Percentiles rank a stretch among this genome's conserved stretches.
phyloP scores from a whole-genome alignment of 805 yeast species.

The Metschnikowia aberdeeniae region DNA sequence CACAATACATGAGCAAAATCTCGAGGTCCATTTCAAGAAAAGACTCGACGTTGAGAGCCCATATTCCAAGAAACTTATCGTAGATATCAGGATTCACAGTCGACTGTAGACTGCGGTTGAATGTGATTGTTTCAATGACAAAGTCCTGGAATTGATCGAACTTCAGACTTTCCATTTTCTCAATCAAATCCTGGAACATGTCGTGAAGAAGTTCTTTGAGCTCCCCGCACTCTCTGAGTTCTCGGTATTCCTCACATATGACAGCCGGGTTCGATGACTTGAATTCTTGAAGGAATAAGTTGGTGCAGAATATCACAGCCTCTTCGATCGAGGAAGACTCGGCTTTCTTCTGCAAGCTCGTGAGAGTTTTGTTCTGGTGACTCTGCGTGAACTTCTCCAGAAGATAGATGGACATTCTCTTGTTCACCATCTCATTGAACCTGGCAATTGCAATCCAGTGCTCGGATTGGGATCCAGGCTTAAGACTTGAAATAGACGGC shows the following conservation, averaged over 20 bases:
- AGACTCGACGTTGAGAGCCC: slow-evolving; percentile 11
- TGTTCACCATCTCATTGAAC: neutral
- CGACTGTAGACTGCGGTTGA: neutral
- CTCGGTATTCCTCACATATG: slow-evolving; percentile 10
- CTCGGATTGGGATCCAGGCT: neutral
- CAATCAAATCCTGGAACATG: slow-evolving; percentile 11
- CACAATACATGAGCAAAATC: slow-evolving; percentile 7
- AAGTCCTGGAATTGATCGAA: slow-evolving; percentile 15
- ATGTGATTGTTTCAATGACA: slow-evolving; percentile 10
- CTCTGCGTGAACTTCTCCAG: slow-evolving; percentile 1
- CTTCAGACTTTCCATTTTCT: slow-evolving; percentile 12
- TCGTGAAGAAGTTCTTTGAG: slow-evolving; percentile 4
- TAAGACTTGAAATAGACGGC: slow-evolving; percentile 3
- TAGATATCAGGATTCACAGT: slow-evolving; percentile 9
- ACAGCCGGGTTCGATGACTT: slow-evolving; percentile 11
- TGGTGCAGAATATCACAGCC: slow-evolving; percentile 12
- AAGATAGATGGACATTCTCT: slow-evolving; percentile 1
- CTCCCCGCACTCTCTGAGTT: slow-evolving; percentile 6
- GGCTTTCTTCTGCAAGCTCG: neutral
- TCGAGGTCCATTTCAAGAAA: slow-evolving; percentile 8
- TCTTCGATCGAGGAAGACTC: slow-evolving; percentile 1
- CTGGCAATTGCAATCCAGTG: neutral
- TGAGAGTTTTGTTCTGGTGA: neutral
- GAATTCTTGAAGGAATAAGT: slow-evolving; percentile 14
- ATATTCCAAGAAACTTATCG: slow-evolving; percentile 7